A percentile compares a stretch with the other conserved stretches of the same genome.
Evolutionary conservation across 2,329 filamentous ascomycete species (phyloP).

Genomic region (Cladorrhinum sp.): DNA sequence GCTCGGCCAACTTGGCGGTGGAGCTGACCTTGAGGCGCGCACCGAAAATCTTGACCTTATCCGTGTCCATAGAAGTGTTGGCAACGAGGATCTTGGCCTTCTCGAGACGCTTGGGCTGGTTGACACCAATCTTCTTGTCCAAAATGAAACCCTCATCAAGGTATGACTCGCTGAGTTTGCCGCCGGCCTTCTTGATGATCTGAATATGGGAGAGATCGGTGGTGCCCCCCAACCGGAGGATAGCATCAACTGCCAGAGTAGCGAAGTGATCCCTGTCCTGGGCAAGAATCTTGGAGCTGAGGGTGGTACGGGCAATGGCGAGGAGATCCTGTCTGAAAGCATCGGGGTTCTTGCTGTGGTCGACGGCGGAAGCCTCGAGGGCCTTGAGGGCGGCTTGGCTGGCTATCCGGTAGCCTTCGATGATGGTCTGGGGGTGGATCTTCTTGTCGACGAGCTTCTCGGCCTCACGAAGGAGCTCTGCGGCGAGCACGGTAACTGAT

Average conservation of each 20-base stretch:
- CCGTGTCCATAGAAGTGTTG: slow-evolving; percentile 98
- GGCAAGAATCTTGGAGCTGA: slow-evolving; percentile 94
- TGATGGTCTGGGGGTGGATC: slow-evolving; percentile 99
- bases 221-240: slow-evolving; percentile 83
- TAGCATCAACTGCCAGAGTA: slow-evolving; percentile 83
- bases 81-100: slow-evolving; percentile 98
- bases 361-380: slow-evolving; percentile 78
- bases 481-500: slow-evolving; percentile 92
- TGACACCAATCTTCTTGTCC: slow-evolving; percentile 98
- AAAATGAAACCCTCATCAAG: slow-evolving; percentile 97
- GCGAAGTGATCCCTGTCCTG: slow-evolving; percentile 94
- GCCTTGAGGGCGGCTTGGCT: slow-evolving; percentile 83
- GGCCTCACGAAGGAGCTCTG: slow-evolving; percentile 91
- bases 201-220: slow-evolving; percentile 97
- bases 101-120: slow-evolving; percentile 94
- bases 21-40: slow-evolving; percentile 94
- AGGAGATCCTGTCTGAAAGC: slow-evolving; percentile 87
- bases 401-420: slow-evolving; percentile 97
- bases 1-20: slow-evolving; percentile 94
- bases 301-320: slow-evolving; percentile 87
- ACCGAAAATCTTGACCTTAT: slow-evolving; percentile 99
- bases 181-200: slow-evolving; percentile 98
- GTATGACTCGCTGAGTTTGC: slow-evolving; percentile 96
- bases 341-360: slow-evolving; percentile 80
- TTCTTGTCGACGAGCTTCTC: slow-evolving; percentile 98